Percentiles rank a stretch among this genome's conserved stretches.
phyloP scores from a whole-genome alignment of 352 stramenopile species.

The Phytophthora sp. region DNA sequence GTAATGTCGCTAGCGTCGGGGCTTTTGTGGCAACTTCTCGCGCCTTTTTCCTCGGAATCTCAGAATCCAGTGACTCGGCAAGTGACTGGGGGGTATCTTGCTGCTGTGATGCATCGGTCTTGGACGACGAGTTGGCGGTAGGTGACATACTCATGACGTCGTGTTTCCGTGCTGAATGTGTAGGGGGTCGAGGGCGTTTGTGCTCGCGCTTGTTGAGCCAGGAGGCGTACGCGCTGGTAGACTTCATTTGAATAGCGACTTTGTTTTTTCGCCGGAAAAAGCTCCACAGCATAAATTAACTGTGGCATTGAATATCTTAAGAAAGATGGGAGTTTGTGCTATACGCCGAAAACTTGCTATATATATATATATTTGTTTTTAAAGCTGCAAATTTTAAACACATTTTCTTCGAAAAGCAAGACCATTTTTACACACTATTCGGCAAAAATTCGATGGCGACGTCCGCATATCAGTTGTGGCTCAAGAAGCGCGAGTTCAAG shows the following conservation, averaged over 20 bases:
- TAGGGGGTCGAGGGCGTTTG: neutral
- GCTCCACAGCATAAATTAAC: too few relatives aligned
- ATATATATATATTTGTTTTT: too few relatives aligned
- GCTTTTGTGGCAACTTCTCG: neutral
- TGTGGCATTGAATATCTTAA: too few relatives aligned
- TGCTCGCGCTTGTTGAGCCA: slow-evolving; percentile 22
- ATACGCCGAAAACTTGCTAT: too few relatives aligned
- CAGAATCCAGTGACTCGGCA: neutral
- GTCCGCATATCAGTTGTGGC: slow-evolving; percentile 50
- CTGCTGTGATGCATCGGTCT: neutral
- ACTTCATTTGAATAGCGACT: neutral
- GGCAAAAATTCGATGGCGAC: slow-evolving; percentile 13
- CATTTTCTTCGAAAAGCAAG: too few relatives aligned
- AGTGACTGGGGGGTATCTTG: neutral
- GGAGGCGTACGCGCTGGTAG: neutral
- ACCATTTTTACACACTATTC: too few relatives aligned
- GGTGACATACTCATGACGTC: neutral
- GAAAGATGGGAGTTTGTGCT: too few relatives aligned
- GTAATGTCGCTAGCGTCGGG: neutral
- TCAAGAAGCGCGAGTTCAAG: slow-evolving; percentile 50
- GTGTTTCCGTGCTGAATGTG: neutral
- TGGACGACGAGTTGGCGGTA: neutral
- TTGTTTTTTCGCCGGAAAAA: too few relatives aligned
- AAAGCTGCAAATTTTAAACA: too few relatives aligned
- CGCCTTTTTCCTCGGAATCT: neutral